These are phyloP conservation scores for Boletus sp. DNA, from an alignment of 1,284 basidiomycete genomes.

Conservation along the genomic window DNA sequence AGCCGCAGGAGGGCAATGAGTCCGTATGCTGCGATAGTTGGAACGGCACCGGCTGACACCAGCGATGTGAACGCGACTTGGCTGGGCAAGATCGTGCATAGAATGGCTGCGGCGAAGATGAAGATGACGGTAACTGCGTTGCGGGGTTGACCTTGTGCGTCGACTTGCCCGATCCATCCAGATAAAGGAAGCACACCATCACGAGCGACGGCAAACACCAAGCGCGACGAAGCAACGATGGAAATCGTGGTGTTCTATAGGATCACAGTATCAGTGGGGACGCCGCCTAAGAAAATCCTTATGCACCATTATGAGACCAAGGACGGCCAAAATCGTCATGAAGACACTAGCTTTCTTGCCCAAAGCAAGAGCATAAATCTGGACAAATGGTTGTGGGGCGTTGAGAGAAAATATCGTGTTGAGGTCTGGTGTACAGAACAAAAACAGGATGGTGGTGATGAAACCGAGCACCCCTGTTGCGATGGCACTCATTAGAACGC, in stretches of 20 bases:
- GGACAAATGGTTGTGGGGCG: constrained; percentile 86
- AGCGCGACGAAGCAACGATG: constrained; percentile 78
- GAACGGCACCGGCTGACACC: constrained; percentile 75
- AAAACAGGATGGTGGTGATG: constrained; percentile 71
- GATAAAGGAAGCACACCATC: constrained; percentile 84
- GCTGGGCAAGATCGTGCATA: constrained; percentile 82
- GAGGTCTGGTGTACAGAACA: constrained; percentile 81
- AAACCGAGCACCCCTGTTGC: constrained; percentile 76
- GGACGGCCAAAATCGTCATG: constrained; percentile 76
- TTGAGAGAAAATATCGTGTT: constrained; percentile 66
- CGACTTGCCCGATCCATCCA: constrained; percentile 73
- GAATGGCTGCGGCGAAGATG: constrained; percentile 62
- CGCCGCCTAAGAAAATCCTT: not conserved
- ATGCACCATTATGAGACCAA: constrained; percentile 74
- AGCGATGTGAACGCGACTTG: constrained; percentile 84
- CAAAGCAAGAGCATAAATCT: constrained; percentile 75
- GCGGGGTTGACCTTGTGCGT: constrained; percentile 64
- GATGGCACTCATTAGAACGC: constrained; percentile 70
- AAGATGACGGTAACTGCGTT: constrained; percentile 82
- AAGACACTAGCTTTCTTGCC: constrained; percentile 74
- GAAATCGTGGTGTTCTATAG: constrained; percentile 77
- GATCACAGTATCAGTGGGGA: not conserved
- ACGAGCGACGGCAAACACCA: constrained; percentile 83
- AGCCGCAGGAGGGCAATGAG: constrained; percentile 71
- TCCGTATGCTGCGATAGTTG: constrained; percentile 80